Base-by-base conservation (phyloP, 2,329 filamentous ascomycete species). In the Aureobasidium namibiae region DNA sequence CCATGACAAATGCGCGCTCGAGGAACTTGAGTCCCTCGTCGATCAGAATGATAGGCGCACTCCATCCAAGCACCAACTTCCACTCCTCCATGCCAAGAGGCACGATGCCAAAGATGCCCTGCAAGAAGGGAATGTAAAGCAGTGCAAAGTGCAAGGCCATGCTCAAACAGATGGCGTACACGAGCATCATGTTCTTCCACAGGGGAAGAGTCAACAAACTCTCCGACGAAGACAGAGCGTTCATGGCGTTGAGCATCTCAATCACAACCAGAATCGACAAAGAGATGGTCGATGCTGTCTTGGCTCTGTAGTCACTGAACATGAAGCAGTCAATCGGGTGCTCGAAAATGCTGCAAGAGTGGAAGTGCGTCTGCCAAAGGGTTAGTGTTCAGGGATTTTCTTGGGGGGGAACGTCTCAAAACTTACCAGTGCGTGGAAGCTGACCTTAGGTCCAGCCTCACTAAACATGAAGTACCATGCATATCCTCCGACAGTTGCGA, bases 401-500 rank as follows among this genome's bases (percentile, higher is more conserved):
- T 2, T 26, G 26, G 4, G 31, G 33, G 26, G 9, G 14, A 14
- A 39, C 49, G 6, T 4, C 18, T 29, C 7, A 31, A 33, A 23
- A 73, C 78, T 73, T 74, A 82, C 79, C 65, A 99, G 80, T 72
- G 99, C 90, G 73, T 82, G 88, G 78, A 97, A 96, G 63, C 80
- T 85, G 74, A 99, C 95, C 73, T 95, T 89, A 24, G 94, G 94
- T 0, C 94, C 94, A 65, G 86, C 84, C 9, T 85, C 76, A 77
- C 97, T 92, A 80, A 88, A 96, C 88, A 99, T 92, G 80, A 97
- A 99, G 90, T 91, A 99, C 94, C 94, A 99, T n/a, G 90, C 92
- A 71, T 99, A 99, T 46, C 95, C 94, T 69, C 88, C 91, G 21
- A 99, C 95, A 3, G 94, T 99, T 57, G 94, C 94, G 41, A 90